A percentile compares a stretch with the other conserved stretches of the same genome.
These are phyloP conservation scores for Fusarium goolgardi DNA, from an alignment of 2,329 filamentous ascomycete genomes.

Conservation along the genomic window DNA sequence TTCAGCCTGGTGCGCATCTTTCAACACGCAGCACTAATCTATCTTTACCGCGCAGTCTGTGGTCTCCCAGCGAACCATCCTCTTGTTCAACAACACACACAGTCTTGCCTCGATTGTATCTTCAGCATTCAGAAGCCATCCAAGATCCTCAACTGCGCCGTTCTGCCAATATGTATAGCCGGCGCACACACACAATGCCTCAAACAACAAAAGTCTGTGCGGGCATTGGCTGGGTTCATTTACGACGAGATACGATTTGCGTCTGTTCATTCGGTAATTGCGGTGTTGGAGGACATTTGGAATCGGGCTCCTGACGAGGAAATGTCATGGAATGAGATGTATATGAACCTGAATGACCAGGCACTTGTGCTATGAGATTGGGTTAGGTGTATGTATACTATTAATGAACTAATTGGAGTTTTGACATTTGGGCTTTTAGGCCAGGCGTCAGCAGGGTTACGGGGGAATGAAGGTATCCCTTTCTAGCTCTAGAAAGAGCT, in stretches of 20 bases:
- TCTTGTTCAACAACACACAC: conserved; percentile 55
- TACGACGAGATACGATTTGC: conserved; percentile 51
- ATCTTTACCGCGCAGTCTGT: conserved; percentile 57
- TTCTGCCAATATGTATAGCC: conserved; percentile 54
- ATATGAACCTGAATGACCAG: conserved; percentile 39
- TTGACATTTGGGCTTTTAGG: background rate
- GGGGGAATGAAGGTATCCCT: background rate
- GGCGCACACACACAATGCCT: conserved; percentile 51
- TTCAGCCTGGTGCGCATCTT: conserved; percentile 55
- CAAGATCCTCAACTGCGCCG: conserved; percentile 54
- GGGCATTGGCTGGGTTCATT: conserved; percentile 39
- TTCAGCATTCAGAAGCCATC: conserved; percentile 52
- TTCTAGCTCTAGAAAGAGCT: too few relatives aligned
- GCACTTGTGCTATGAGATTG: conserved; percentile 40
- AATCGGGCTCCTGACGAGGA: conserved; percentile 5
- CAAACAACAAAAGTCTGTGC: conserved; percentile 45
- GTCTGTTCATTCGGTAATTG: conserved; percentile 53
- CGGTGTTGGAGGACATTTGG: conserved; percentile 43
- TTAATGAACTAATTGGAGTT: background rate
- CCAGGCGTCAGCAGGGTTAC: background rate
- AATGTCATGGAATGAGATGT: conserved; percentile 44
- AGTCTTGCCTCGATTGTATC: conserved; percentile 52
- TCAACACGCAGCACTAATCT: conserved; percentile 56
- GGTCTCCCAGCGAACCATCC: conserved; percentile 53
- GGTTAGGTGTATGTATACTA: background rate